A percentile compares a stretch with the other conserved stretches of the same genome.
These are phyloP conservation scores for Aspergillus sclerotioniger DNA, from an alignment of 495 filamentous ascomycete species.

Conservation along the genomic window DNA sequence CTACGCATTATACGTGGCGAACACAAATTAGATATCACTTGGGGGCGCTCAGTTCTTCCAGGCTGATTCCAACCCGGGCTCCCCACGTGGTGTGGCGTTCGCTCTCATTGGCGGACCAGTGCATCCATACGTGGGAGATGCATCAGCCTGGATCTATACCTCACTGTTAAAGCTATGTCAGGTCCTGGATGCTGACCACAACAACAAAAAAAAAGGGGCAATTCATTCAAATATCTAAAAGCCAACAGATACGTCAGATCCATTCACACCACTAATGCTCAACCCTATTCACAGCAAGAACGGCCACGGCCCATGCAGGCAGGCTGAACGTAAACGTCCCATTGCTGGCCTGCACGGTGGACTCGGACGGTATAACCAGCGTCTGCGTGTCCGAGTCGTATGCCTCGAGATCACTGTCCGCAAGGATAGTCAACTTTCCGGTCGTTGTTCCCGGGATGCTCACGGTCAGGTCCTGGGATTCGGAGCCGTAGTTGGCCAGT, in stretches of 20 bases:
- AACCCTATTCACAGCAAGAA: conserved; percentile 4
- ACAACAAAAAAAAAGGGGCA: too few relatives aligned
- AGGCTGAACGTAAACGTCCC: conserved; percentile 13
- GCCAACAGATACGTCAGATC: not conserved
- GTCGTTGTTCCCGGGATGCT: conserved; percentile 24
- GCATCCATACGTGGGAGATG: not conserved
- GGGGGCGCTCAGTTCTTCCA: too few relatives aligned
- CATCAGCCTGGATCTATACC: not conserved
- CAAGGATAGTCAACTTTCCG: conserved; percentile 40
- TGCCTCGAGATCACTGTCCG: conserved; percentile 34
- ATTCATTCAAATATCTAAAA: not conserved
- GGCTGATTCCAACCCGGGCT: not conserved
- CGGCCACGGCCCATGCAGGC: conserved; percentile 13
- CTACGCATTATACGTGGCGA: too few relatives aligned
- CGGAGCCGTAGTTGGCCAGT: conserved; percentile 16
- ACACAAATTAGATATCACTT: too few relatives aligned
- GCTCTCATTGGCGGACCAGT: not conserved
- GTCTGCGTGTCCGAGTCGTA: conserved; percentile 24
- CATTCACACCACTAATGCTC: too few relatives aligned
- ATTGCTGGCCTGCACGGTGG: conserved; percentile 2
- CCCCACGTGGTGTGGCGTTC: not conserved
- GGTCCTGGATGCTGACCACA: not conserved
- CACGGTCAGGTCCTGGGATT: conserved; percentile 25
- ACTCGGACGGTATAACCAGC: conserved; percentile 13
- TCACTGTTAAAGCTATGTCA: not conserved